These are phyloP conservation scores for Nigrograna mackinnonii DNA, from an alignment of 2,329 filamentous ascomycete genomes.

Conservation along the genomic window DNA sequence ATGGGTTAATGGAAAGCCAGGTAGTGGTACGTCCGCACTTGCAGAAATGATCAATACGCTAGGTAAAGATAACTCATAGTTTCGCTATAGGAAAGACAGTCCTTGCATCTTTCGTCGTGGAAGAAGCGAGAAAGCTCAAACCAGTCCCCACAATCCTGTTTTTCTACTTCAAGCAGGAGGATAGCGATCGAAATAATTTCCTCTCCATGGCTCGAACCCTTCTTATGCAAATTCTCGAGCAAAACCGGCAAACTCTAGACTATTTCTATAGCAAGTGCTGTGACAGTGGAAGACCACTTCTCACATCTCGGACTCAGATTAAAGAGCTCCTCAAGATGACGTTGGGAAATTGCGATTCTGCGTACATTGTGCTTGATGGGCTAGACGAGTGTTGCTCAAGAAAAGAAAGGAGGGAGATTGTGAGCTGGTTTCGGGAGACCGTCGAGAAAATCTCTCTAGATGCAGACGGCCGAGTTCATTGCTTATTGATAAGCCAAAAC, in stretches of 20 bases:
- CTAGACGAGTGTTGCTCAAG: constrained; percentile 46
- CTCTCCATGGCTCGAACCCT: constrained; percentile 35
- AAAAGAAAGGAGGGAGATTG: constrained; percentile 27
- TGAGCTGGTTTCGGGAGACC: constrained; percentile 27
- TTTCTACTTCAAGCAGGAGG: constrained; percentile 46
- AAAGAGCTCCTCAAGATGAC: constrained; percentile 35
- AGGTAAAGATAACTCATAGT: too few species aligned
- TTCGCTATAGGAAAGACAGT: constrained; percentile 53
- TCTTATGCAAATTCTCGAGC: constrained; percentile 35
- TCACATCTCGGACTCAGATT: constrained; percentile 24
- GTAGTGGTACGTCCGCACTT: too few species aligned
- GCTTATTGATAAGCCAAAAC: constrained; percentile 16
- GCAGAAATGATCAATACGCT: constrained; percentile 7
- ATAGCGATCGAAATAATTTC: constrained; percentile 26
- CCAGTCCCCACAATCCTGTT: constrained; percentile 23
- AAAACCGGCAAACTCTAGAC: constrained; percentile 25
- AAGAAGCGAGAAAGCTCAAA: constrained; percentile 31
- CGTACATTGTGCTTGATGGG: constrained; percentile 49
- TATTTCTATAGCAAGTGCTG: constrained; percentile 34
- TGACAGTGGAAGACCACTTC: constrained; percentile 24
- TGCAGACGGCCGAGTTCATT: constrained; percentile 21
- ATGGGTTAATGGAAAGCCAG: constrained; percentile 46
- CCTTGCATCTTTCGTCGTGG: constrained; percentile 45
- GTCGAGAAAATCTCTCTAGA: constrained; percentile 13
- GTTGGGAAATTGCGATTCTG: constrained; percentile 23